Evolutionary conservation across 2,329 filamentous ascomycete species (phyloP), one percentile per base, ranked within the genome.

Genomic region (Karstenula rhodostoma): DNA sequence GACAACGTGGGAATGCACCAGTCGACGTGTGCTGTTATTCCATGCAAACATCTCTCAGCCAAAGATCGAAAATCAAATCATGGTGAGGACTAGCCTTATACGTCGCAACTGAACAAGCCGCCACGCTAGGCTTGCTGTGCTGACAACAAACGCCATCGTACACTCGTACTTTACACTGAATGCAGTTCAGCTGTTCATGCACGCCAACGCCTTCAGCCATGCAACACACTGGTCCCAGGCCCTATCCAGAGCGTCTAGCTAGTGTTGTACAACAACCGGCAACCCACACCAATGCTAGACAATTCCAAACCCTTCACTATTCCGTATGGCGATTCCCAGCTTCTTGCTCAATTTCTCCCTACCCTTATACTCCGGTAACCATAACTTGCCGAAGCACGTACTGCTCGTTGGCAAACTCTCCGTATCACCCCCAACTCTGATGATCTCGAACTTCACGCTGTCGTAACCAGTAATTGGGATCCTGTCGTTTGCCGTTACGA

Each of bases 401-500:
- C 93, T 90, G 62, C 92, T 94, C 5, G 91, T 96, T 3, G 95
- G 95, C 68, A 99, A 72, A 75, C 67, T 81, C 63, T 82, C 77
- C 67, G 85, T 84, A 62, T 85, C 88, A 83, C 17, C 91, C 88
- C 72, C 68, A 35, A 93, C 93, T 70, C 86, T 88, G 77, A 94
- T 90, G 46, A 99, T 85, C 15, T 92, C 87, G 77, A 98, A 98
- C 71, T 91, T 89, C 49, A 98, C 81, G 68, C 91, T 93, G 64
- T 87, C 86, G 72, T 94, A 88, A 2, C 95, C 95, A 22, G 92
- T 93, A 0, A 97, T 91, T 0, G 95, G 95, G 1, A 98, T 87
- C 2, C 95, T 86, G 73, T 97, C 94, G 69, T 90, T 94, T 0
- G 94, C 94, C 15, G 95, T 99, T 32, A 99, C 94, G 72, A 99